Evolutionary conservation across 768 basidiomycete genomes (phyloP), one percentile per base, ranked within the genome.

Genomic region (Trametes meyenii): DNA sequence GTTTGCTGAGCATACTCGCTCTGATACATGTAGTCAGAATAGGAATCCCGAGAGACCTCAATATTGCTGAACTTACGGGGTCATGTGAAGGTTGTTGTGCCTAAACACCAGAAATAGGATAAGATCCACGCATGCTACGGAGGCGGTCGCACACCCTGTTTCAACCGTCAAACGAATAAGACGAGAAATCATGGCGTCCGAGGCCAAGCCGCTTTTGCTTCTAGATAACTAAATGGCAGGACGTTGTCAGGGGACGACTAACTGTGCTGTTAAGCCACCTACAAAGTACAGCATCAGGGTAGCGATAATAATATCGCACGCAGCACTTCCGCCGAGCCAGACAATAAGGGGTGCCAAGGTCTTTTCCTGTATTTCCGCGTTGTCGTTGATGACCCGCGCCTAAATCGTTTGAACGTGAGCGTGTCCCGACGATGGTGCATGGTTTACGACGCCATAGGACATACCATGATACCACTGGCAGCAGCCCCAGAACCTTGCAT

Each of bases 71-170:
- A 36, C 55, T 42, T 35, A 58, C 46, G 57, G 57, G 6, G 44
- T 14, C 36, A 58, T 39, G 29, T 58, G 46, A 17, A 50, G 39
- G 57, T 58, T 58, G 57, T 50, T 58, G 36, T 58, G 46, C 36
- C 40, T 43, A 48, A 50, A 49, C 5, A 23, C 36, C 17, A 58
- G 8, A 24, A 46, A 58, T 35, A 58, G 36, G 46, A 50, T 42
- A 24, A 58, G 57, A 19, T 58, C 57, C 24, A 58, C 21, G 8
- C 1, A 12, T 6, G 57, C 57, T 35, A 58, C 10, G 48, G 46
- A 39, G 1, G 57, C 57, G 4, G 48, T 50, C 13, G 43, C 12
- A 11, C 4, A 23, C 14, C 57, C 57, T 13, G 57, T 58, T 21
- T 58, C 57, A 4, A 58, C 21, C 12, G 49, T 50, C 26, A 58